Evolutionary conservation across 2,329 filamentous ascomycete genomes (phyloP), one percentile per base, ranked within the genome.

Genomic region (Fusarium pseudonygamai): DNA sequence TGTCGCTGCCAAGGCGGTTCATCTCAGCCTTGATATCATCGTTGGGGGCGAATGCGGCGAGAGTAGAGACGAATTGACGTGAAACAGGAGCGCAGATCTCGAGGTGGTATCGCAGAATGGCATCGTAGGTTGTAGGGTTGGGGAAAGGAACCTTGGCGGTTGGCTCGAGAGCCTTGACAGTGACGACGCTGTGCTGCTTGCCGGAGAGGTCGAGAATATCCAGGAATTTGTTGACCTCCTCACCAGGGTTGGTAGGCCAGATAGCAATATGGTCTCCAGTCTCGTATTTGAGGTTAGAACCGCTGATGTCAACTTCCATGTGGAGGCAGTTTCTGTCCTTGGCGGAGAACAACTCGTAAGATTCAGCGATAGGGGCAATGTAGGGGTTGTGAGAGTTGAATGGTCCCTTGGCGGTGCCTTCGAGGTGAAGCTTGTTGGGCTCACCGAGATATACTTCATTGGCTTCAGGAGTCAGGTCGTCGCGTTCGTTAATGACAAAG

Each of bases 131-230:
- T 22, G 96, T 98, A 12, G 96, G 96, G 10, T 95, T 95, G 24
- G 97, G 97, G 86, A 99, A 98, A 13, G 96, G 96, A 50, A 99
- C 95, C 86, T 98, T 98, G 76, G 96, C 95, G 14, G 96, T 98
- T 47, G 95, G 91, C 83, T 99, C 97, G 45, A 98, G 90, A 66
- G 94, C 92, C 85, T 97, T 98, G 82, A 99, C 91, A 72, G 89
- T 91, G 82, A 99, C 91, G 64, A 98, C 96, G 3, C 87, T 88
- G 83, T 97, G 85, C 69, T 92, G 91, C 86, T 97, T 97, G 32
- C 91, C 87, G 56, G 86, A 84, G 45, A 98, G 89, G 71, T 90
- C 94, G 73, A 97, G 88, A 61, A 96, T 88, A 77, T 91, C 88
- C 74, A 99, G 85, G 84, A 99, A 95, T 60, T 94, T 91, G 79